A percentile compares a stretch with the other conserved stretches of the same genome.
These are phyloP conservation scores for Tinospora cordifolia DNA, from an alignment of 164 flowering plant species.

Conservation along the genomic window DNA sequence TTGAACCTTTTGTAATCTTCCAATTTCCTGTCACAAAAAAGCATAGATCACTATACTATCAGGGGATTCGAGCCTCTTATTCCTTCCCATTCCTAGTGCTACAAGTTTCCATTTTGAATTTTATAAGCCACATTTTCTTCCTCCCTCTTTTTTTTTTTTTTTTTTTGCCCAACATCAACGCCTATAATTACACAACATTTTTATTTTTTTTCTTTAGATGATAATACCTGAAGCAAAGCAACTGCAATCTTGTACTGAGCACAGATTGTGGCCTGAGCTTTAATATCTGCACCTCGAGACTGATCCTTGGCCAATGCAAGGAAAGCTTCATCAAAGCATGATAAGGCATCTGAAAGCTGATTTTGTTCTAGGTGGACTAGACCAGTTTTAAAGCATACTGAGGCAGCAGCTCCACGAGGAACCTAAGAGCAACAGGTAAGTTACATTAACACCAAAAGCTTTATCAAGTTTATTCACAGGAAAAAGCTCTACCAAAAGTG, in stretches of 20 bases:
- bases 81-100: no score
- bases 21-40: slow-evolving; percentile 61
- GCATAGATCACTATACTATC: background rate
- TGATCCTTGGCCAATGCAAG: slow-evolving; percentile 95
- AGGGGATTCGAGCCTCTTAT: no score
- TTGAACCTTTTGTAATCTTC: slow-evolving; percentile 83
- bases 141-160: no score
- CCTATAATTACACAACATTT: no score
- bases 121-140: no score
- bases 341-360: slow-evolving; percentile 91
- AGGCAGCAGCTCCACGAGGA: slow-evolving; percentile 97
- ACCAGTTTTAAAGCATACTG: slow-evolving; percentile 87
- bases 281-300: slow-evolving; percentile 93
- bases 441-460: background rate
- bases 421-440: slow-evolving; percentile 39
- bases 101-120: no score
- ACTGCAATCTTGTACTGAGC: slow-evolving; percentile 98
- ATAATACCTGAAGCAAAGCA: slow-evolving; percentile 76
- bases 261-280: slow-evolving; percentile 96
- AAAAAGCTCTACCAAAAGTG: background rate
- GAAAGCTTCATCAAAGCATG: slow-evolving; percentile 97
- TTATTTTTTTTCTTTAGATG: background rate
- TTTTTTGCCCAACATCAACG: no score
- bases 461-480: background rate
- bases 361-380: slow-evolving; percentile 94